Evolutionary conservation across 1,284 basidiomycete species (phyloP).

Genomic region (Naganishia cerealis): DNA sequence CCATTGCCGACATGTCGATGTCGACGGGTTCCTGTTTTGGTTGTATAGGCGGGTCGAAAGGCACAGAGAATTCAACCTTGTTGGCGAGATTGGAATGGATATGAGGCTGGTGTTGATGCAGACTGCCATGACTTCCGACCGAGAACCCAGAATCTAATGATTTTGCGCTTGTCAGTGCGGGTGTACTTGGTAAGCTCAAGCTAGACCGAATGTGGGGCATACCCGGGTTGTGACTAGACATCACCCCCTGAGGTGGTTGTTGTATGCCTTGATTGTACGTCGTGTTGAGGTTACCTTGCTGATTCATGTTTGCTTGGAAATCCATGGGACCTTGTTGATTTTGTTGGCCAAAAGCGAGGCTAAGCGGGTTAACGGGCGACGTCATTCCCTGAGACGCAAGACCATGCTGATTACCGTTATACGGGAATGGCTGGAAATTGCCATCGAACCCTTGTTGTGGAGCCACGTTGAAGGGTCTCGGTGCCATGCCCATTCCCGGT

Average conservation of each 20-base stretch:
- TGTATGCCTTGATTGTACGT: constrained; percentile 5
- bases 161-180: constrained; percentile 26
- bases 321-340: constrained; percentile 1
- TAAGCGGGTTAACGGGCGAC: constrained; percentile 15
- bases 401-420: background rate
- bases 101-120: constrained; percentile 21
- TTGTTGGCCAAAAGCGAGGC: constrained; percentile 22
- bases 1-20: constrained; percentile 11
- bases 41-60: constrained; percentile 1
- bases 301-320: constrained; percentile 3
- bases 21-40: constrained; percentile 22
- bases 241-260: background rate
- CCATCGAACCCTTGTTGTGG: constrained; percentile 1
- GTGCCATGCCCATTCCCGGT: constrained; percentile 24
- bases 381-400: constrained; percentile 11
- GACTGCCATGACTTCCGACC: background rate
- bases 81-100: constrained; percentile 19
- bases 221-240: constrained; percentile 23
- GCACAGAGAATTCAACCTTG: constrained; percentile 10
- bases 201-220: constrained; percentile 22
- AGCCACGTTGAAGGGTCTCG: constrained; percentile 22
- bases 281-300: background rate
- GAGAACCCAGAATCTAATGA: constrained; percentile 6
- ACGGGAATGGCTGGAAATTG: constrained; percentile 8
- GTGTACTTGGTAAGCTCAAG: constrained; percentile 22